phyloP scores from a whole-genome alignment of 257 asterid genomes.

The Solanum paucissectum region DNA sequence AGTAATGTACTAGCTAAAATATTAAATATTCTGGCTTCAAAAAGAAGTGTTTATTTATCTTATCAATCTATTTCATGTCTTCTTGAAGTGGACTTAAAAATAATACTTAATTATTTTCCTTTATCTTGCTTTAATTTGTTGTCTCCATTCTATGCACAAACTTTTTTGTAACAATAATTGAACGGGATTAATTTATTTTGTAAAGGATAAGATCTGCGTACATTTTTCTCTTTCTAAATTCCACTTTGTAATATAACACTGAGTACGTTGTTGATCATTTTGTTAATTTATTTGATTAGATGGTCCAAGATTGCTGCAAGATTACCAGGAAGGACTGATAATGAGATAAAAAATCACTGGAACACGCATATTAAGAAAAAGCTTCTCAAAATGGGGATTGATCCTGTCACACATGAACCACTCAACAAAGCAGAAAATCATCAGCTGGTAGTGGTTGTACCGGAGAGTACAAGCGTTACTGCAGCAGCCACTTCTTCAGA shows the following conservation, averaged over 20 bases:
- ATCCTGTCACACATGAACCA: constrained; percentile 81
- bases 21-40: neutral
- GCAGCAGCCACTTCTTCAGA: neutral
- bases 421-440: constrained; percentile 24
- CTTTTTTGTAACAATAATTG: neutral
- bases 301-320: constrained; percentile 95
- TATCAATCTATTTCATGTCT: neutral
- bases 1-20: constrained; percentile 5
- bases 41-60: neutral
- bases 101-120: neutral
- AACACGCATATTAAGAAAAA: constrained; percentile 92
- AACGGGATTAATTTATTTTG: neutral
- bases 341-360: constrained; percentile 95
- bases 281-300: constrained; percentile 13
- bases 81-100: neutral
- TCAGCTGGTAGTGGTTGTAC: constrained; percentile 3
- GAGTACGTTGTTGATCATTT: neutral
- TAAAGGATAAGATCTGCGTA: neutral
- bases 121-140: neutral
- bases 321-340: constrained; percentile 88
- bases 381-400: constrained; percentile 81
- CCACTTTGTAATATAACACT: neutral
- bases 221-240: no score
- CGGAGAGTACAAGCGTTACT: constrained; percentile 7
- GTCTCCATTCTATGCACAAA: neutral